phyloP scores from a whole-genome alignment of 345 rosid species.

The Gossypium herbaceum region DNA sequence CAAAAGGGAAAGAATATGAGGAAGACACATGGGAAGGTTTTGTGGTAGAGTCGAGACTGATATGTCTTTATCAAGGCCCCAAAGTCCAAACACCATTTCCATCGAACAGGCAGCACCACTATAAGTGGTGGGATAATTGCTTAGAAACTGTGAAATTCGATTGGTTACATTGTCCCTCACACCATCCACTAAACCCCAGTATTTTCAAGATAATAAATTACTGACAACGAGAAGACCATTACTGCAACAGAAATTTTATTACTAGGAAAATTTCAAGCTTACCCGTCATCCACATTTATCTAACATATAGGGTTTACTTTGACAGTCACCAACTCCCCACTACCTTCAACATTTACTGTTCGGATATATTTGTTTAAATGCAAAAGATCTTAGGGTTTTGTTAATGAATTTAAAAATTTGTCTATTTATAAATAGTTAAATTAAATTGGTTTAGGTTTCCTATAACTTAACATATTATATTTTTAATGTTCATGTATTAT shows the following conservation, averaged over 20 bases:
- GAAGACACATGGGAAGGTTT: not conserved
- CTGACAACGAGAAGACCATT: slow-evolving; percentile 1
- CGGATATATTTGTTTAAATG: not conserved
- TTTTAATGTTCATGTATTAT: too few relatives aligned
- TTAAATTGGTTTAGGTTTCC: too few relatives aligned
- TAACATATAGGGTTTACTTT: not conserved
- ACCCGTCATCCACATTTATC: not conserved
- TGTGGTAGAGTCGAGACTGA: not conserved
- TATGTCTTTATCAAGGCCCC: not conserved
- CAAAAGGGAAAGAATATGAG: not conserved
- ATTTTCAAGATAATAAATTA: not conserved
- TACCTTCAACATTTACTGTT: not conserved
- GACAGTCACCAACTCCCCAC: not conserved
- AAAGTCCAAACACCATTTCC: not conserved
- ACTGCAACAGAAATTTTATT: not conserved
- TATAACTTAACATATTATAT: too few relatives aligned
- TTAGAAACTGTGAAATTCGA: not conserved
- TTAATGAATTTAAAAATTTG: not conserved
- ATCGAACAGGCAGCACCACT: not conserved
- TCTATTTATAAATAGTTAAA: too few relatives aligned
- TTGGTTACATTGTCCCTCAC: not conserved
- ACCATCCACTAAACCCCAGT: not conserved
- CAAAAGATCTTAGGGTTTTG: not conserved
- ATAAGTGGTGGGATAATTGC: not conserved
- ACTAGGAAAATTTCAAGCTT: not conserved